A percentile compares a stretch with the other conserved stretches of the same genome.
phyloP scores from a whole-genome alignment of 169 alveolate species.

The Plasmodium blacklocki region DNA sequence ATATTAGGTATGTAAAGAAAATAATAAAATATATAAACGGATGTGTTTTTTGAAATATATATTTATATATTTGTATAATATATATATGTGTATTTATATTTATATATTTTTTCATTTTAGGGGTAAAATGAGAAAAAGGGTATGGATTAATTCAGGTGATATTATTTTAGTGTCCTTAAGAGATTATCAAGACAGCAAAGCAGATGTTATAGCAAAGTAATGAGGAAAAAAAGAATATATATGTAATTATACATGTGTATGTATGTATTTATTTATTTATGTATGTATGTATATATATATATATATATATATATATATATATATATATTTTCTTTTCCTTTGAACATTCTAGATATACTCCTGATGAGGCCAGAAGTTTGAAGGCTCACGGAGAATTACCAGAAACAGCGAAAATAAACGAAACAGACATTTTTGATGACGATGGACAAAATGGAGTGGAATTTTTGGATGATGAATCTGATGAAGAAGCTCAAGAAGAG shows the following conservation, averaged over 20 bases:
- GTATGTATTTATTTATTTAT: neutral
- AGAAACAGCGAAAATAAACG: slow-evolving; percentile 95
- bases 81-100: neutral
- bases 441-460: slow-evolving; percentile 92
- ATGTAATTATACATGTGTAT: neutral
- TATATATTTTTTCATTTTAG: slow-evolving; percentile 41
- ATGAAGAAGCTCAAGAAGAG: slow-evolving; percentile 78
- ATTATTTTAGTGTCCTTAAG: slow-evolving; percentile 96
- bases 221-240: neutral
- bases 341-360: slow-evolving; percentile 83
- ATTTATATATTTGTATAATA: neutral
- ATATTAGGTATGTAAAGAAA: slow-evolving; percentile 88
- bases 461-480: slow-evolving; percentile 89
- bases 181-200: slow-evolving; percentile 98
- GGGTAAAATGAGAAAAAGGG: slow-evolving; percentile 98
- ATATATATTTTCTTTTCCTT: neutral
- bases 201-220: slow-evolving; percentile 97
- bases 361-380: slow-evolving; percentile 97
- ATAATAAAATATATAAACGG: neutral
- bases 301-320: neutral
- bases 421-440: slow-evolving; percentile 92
- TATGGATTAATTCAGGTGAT: slow-evolving; percentile 98
- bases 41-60: neutral
- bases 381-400: slow-evolving; percentile 98
- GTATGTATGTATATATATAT: neutral